Base-by-base conservation (phyloP, 1,139 yeast genomes). In the Casaregolazyma suthepensis region DNA sequence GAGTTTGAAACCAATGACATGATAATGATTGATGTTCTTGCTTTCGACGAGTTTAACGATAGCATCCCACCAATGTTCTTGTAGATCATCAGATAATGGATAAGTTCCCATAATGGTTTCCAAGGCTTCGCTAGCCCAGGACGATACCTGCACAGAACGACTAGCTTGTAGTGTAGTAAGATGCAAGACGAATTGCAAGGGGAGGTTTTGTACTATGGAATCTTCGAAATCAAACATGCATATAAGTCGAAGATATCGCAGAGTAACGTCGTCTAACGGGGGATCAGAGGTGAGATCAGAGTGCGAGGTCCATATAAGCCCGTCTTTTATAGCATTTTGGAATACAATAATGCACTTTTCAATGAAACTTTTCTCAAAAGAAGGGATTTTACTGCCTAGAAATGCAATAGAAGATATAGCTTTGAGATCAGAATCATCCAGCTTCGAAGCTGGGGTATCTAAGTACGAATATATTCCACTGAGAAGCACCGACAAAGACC, bases 1-100 rank as follows among this genome's bases (percentile, higher is more conserved):
- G 19, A 59, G 51, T 43, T 62, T 60, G 51, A 59, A 61, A 10
- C 62, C 67, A 17, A 56, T 13, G 10, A 48, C 45, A 46, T 50
- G 46, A 40, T 58, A 56, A 17, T 35, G 31, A 15, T 40, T 48
- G 9, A 29, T 43, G 1, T 29, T 23, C 2, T 38, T 17, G 9
- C 23, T 29, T 10, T 15, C 26, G 9, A 46, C 18, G 19, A 53
- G 46, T 6, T 12, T 22, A 7, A 20, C 38, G 12, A 51, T 26
- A 7, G 18, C 10, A 2, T 22, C 31, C 56, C 56, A 50, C 51
- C 52, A 43, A 19, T 13, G 18, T 19, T n/a, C 1, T 13, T 37
- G 46, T 13, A 46, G 29, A 1, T 31, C 48, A 7, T 42, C 35
- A 15, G 46, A 23, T 12, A 53, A n/a, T 9, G 50, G 37, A 15